These are phyloP conservation scores for Platismatia glauca DNA, from an alignment of 495 filamentous ascomycete species.

Conservation along the genomic window DNA sequence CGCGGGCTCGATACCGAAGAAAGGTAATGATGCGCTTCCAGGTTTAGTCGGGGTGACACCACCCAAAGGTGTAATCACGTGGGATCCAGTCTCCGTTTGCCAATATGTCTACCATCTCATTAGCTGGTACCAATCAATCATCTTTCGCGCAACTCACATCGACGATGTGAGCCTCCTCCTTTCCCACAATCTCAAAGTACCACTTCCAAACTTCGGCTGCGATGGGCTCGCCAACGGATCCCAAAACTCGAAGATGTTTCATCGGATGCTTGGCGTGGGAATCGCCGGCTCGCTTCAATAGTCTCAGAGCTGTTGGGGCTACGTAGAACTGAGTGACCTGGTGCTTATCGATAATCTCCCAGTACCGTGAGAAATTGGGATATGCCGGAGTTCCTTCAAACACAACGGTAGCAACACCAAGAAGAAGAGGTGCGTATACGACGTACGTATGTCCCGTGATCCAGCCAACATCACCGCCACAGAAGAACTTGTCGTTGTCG, in stretches of 20 bases:
- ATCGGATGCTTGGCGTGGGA: constrained; percentile 83
- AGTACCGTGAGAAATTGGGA: constrained; percentile 96
- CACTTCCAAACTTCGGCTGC: constrained; percentile 99
- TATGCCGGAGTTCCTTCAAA: constrained; percentile 98
- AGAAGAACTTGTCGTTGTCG: constrained; percentile 87
- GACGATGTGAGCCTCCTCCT: constrained; percentile 84
- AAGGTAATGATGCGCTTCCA: constrained; percentile 51
- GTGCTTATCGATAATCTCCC: constrained; percentile 95
- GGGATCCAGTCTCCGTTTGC: constrained; percentile 98
- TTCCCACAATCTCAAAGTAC: constrained; percentile 95
- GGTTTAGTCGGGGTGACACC: constrained; percentile 50
- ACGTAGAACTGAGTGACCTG: constrained; percentile 97
- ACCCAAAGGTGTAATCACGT: constrained; percentile 60
- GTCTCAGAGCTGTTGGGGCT: constrained; percentile 83
- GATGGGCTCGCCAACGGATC: constrained; percentile 97
- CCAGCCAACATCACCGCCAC: constrained; percentile 97
- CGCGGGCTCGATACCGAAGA: constrained; percentile 97
- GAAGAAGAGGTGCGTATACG: constrained; percentile 87
- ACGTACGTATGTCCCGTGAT: constrained; percentile 99
- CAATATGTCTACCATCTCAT: constrained; percentile 77
- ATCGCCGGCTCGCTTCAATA: constrained; percentile 91
- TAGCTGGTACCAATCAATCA: not conserved
- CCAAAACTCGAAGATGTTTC: constrained; percentile 80
- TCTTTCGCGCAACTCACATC: constrained; percentile 56
- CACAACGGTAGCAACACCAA: constrained; percentile 92